Evolutionary conservation across 371 early-diverging fungal species (phyloP), one percentile per base, ranked within the genome.

Genomic region (Mucor indicus): DNA sequence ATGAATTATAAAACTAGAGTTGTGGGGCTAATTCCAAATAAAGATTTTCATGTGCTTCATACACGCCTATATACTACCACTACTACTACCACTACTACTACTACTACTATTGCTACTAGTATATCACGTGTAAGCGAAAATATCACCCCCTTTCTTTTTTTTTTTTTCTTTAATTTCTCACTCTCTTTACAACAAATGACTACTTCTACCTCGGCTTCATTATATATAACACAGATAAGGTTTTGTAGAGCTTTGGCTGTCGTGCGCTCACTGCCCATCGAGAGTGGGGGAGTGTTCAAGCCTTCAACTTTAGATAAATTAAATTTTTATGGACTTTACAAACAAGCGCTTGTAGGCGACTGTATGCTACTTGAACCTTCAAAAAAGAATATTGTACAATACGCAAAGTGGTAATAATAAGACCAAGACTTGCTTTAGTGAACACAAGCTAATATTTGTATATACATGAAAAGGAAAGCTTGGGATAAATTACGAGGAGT

Each of bases 311-410:
- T 76, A 37, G 83, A 85, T 42, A 73, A 86, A 49, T 72, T 91
- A 21, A 44, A 71, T 52, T 72, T 91, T 2, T 92, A 91, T 69
- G 83, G 72, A 10, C 67, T 80, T 27, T 91, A 77, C 80, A 91
- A 92, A 75, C 92, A 92, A 59, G 80, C 77, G 9, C 80, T 71
- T 23, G 64, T 72, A 27, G 92, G 93, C 24, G 85, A 89, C 49
- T 81, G 82, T 70, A 54, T 54, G 29, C 71, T 77, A 11, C 49
- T 71, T 41, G 53, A 54, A 55, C 69, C 59, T 9, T 60, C 62
- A 11, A 52, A 62, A 30, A 50, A 46, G 3, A 41, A 57, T 36
- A 17, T 62, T 10, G 52, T 59, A 7, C 39, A 49, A 20, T 57
- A 60, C 48, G 66, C 66, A 21, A 66, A 69, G 53, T 69, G 70